Evolutionary conservation across 371 early-diverging fungal genomes (phyloP), one percentile per base, ranked within the genome.

Genomic region (Mortierella sp.): DNA sequence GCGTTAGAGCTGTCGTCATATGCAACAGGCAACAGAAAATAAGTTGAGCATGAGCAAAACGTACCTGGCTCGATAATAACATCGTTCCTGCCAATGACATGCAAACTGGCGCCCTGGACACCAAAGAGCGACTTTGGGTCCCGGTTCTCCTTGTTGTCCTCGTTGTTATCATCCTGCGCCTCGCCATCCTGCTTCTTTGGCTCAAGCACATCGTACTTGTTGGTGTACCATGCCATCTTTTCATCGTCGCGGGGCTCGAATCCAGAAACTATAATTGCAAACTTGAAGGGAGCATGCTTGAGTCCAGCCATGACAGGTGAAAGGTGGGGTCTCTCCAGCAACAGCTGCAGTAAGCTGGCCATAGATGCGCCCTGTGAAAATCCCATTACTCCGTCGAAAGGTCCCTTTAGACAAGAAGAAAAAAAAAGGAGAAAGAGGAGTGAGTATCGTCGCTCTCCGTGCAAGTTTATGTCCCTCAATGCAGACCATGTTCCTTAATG

Each of bases 361-460:
- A 94, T 89, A 37, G 93, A 90, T 3, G 95, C 94, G 55, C 93
- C 94, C 82, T 95, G 95, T 13, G 94, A 94, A 80, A 95, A 95
- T 9, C 95, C 95, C 80, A 95, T 88, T 8, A 95, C 89, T 40
- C 94, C 95, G 80, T 93, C 93, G 81, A 94, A 95, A 4, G 94
- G 94, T 6, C 94, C 94, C 89, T 92, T 44, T 26, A 37, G 0
- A 46, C 3, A 46, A 37, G 37, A 28, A 69, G 40, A 6, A 26
- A 55, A 54, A 54, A n/a, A 54, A 9, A 54, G 24, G 9, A 54
- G n/a, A n/a, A 6, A 21, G n/a, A 54, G n/a, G 5, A 37, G 24
- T 48, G 48, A 72, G 28, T 48, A 46, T n/a, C n/a, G n/a, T n/a
- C n/a, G n/a, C n/a, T n/a, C n/a, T n/a, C n/a, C n/a, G n/a, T n/a